phyloP scores from a whole-genome alignment of 371 early-diverging fungal species.

The Nematocida minor region DNA sequence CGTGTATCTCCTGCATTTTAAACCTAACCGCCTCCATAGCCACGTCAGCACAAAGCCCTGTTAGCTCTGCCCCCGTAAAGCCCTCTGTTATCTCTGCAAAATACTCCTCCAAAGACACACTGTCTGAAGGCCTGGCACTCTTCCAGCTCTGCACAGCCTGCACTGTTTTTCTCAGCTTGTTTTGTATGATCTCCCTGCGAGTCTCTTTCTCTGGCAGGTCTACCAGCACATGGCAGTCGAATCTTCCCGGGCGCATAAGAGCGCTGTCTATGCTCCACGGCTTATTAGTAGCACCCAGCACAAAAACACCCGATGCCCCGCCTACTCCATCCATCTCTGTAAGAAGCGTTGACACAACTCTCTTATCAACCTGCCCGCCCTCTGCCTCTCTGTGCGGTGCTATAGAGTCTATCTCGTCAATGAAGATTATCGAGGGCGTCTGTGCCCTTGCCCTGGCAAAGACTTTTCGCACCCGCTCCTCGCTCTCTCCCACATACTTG shows the following conservation, averaged over 20 bases:
- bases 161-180: slow-evolving; percentile 67
- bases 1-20: background rate
- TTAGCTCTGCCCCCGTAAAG: slow-evolving; percentile 36
- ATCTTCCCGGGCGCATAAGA: slow-evolving; percentile 86
- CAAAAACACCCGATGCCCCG: slow-evolving; percentile 75
- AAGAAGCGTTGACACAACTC: slow-evolving; percentile 83
- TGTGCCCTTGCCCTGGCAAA: slow-evolving; percentile 89
- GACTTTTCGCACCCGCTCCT: slow-evolving; percentile 88
- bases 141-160: background rate
- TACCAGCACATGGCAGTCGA: slow-evolving; percentile 89
- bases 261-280: slow-evolving; percentile 80
- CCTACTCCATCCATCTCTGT: slow-evolving; percentile 98
- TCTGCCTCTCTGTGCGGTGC: slow-evolving; percentile 85
- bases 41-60: background rate
- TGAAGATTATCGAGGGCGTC: slow-evolving; percentile 93
- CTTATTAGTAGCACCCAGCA: slow-evolving; percentile 63
- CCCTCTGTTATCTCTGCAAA: background rate
- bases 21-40: background rate
- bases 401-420: slow-evolving; percentile 98
- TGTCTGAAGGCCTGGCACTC: background rate
- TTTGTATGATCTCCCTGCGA: slow-evolving; percentile 82
- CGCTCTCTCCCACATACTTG: slow-evolving; percentile 90
- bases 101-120: background rate
- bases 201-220: slow-evolving; percentile 75
- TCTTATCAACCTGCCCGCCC: slow-evolving; percentile 83